Evolutionary conservation across 169 alveolate genomes (phyloP).

Genomic region (Eimeria acervulina): DNA sequence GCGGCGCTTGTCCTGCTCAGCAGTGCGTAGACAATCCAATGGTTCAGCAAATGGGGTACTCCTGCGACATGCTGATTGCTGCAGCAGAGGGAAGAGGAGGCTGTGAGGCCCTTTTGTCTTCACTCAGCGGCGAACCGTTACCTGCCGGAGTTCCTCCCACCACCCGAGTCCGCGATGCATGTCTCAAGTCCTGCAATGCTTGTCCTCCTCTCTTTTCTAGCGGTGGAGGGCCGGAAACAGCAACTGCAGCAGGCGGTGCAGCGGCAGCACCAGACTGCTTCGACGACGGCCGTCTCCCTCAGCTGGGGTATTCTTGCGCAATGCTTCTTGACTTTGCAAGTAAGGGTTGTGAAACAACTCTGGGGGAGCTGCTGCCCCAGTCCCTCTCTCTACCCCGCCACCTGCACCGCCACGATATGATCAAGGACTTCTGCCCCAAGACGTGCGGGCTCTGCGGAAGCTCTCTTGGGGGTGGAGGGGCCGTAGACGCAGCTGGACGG

Average conservation of each 20-base stretch:
- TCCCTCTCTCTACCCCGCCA: conserved; percentile 52
- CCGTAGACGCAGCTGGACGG: conserved; percentile 27
- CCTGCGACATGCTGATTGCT: conserved; percentile 83
- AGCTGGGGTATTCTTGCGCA: conserved; percentile 87
- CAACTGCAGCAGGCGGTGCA: conserved; percentile 36
- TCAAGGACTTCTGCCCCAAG: conserved; percentile 79
- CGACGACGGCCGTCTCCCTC: conserved; percentile 86
- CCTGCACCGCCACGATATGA: conserved; percentile 73
- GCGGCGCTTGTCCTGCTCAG: conserved; percentile 81
- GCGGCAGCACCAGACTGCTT: conserved; percentile 78
- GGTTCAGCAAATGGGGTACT: conserved; percentile 85
- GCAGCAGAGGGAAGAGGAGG: conserved; percentile 83
- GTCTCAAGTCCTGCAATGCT: conserved; percentile 74
- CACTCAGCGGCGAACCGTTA: conserved; percentile 70
- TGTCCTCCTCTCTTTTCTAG: conserved; percentile 65
- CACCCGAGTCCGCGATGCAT: conserved; percentile 82
- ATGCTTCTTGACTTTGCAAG: conserved; percentile 80
- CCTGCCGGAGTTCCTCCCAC: conserved; percentile 85
- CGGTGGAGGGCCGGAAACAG: background rate
- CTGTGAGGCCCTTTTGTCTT: conserved; percentile 78
- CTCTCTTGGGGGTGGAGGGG: conserved; percentile 24
- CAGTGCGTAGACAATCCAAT: conserved; percentile 86
- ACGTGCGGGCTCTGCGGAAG: conserved; percentile 77
- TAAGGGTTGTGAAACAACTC: conserved; percentile 74
- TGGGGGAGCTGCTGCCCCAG: conserved; percentile 80